These are phyloP conservation scores for Neurospora sp. DNA, from an alignment of 495 filamentous ascomycete genomes.

Conservation along the genomic window DNA sequence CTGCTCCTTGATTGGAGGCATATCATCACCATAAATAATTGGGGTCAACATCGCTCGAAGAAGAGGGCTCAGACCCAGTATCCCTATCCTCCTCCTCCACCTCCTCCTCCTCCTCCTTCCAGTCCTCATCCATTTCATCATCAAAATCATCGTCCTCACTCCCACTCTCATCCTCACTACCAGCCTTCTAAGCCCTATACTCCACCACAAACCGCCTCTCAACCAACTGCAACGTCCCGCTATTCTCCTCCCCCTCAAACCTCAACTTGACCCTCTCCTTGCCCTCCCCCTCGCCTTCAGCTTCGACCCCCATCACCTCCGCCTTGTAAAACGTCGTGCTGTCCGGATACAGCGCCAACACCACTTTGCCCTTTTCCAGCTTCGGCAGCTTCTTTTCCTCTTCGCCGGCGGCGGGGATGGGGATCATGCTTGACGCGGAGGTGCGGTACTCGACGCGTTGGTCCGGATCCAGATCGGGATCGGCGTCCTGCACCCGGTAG, in stretches of 20 bases:
- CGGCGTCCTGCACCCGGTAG: conserved; percentile 91
- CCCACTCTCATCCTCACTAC: background rate
- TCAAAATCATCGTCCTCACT: background rate
- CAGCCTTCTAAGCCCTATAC: conserved; percentile 27
- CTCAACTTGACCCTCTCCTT: conserved; percentile 49
- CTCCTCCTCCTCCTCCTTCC: background rate
- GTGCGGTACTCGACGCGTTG: conserved; percentile 69
- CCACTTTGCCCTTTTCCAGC: conserved; percentile 68
- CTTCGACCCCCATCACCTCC: conserved; percentile 71
- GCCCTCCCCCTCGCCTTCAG: conserved; percentile 6
- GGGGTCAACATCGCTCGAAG: background rate
- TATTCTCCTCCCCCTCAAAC: conserved; percentile 82
- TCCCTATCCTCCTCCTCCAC: no score
- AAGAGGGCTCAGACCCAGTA: no score
- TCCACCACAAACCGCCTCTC: conserved; percentile 73
- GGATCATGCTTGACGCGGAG: conserved; percentile 69
- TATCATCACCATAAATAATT: no score
- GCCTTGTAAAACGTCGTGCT: conserved; percentile 98
- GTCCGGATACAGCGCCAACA: conserved; percentile 75
- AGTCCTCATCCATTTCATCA: background rate
- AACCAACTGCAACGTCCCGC: conserved; percentile 66
- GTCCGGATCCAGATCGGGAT: conserved; percentile 64
- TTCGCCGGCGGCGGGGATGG: conserved; percentile 49
- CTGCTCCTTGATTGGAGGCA: no score
- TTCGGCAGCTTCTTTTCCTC: conserved; percentile 25